Conservation (phyloP, 1,284 basidiomycete species). For the Baeospora myosura region DNA sequence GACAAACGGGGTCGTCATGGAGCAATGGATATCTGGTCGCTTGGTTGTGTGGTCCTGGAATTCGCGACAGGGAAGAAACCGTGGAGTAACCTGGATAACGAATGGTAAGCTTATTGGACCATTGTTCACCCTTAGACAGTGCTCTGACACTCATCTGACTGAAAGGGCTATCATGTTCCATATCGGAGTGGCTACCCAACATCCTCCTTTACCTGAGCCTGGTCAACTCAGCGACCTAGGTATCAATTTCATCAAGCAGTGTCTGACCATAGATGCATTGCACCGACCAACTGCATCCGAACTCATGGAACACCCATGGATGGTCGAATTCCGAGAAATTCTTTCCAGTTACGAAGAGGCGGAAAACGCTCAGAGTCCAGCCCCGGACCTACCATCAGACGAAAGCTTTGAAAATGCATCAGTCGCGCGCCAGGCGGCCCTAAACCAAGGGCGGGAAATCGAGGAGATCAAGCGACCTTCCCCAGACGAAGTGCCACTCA, state of each 20-base stretch:
- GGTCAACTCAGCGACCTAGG: slow-evolving; percentile 85
- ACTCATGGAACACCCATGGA: slow-evolving; percentile 88
- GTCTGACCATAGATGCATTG: slow-evolving; percentile 84
- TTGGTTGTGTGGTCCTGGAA: slow-evolving; percentile 95
- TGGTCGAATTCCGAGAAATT: slow-evolving; percentile 70
- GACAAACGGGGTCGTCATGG: slow-evolving; percentile 81
- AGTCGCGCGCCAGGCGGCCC: slow-evolving; percentile 50
- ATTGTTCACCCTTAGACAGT: slow-evolving; percentile 6
- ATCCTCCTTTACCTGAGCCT: slow-evolving; percentile 90
- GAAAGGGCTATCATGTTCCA: slow-evolving; percentile 98
- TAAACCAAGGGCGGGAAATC: slow-evolving; percentile 53
- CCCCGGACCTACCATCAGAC: slow-evolving; percentile 25
- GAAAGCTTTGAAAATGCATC: slow-evolving; percentile 42
- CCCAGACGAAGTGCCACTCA: neutral
- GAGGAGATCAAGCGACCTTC: slow-evolving; percentile 32
- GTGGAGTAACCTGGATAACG: slow-evolving; percentile 98
- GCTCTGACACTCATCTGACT: slow-evolving; percentile 12
- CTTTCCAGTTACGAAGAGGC: slow-evolving; percentile 61
- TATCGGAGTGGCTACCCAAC: slow-evolving; percentile 94
- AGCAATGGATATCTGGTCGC: slow-evolving; percentile 98
- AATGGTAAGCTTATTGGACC: slow-evolving; percentile 65
- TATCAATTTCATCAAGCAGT: slow-evolving; percentile 91
- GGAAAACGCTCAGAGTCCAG: slow-evolving; percentile 31
- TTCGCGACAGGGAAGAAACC: slow-evolving; percentile 95
- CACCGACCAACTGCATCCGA: slow-evolving; percentile 81